Conservation (phyloP, 371 early-diverging fungal genomes). For the Actinomortierella ambigua region DNA sequence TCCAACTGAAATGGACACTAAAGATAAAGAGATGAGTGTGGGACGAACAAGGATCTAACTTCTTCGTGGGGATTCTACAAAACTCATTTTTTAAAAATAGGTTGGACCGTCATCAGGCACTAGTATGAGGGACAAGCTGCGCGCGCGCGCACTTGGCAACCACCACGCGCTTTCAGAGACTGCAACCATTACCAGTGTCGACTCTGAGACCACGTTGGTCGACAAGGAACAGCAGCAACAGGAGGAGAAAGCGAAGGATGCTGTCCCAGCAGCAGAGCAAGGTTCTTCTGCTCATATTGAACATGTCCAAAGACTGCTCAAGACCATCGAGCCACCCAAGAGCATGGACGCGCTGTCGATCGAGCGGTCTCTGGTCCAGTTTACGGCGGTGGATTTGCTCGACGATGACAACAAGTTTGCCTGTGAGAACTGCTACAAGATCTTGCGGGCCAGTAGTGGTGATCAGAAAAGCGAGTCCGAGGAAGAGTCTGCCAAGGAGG, state of each 20-base stretch:
- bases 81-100: too few relatives aligned
- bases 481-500: neutral
- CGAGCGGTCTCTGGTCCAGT: constrained; percentile 32
- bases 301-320: constrained; percentile 35
- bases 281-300: constrained; percentile 22
- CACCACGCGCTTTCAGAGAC: too few relatives aligned
- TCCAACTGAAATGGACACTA: too few relatives aligned
- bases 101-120: too few relatives aligned
- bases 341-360: constrained; percentile 15
- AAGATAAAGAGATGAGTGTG: too few relatives aligned
- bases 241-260: constrained; percentile 11
- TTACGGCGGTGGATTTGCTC: constrained; percentile 35
- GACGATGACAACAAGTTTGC: constrained; percentile 44
- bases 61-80: too few relatives aligned
- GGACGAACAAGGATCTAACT: too few relatives aligned
- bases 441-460: constrained; percentile 1
- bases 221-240: too few relatives aligned
- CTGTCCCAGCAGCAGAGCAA: constrained; percentile 13
- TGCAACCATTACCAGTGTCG: too few relatives aligned
- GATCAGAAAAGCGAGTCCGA: constrained; percentile 1
- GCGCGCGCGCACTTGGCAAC: too few relatives aligned
- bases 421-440: constrained; percentile 41
- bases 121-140: too few relatives aligned
- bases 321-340: neutral
- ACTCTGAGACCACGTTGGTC: too few relatives aligned